Base-by-base conservation (phyloP, 805 yeast genomes). In the Starmerella powellii region DNA sequence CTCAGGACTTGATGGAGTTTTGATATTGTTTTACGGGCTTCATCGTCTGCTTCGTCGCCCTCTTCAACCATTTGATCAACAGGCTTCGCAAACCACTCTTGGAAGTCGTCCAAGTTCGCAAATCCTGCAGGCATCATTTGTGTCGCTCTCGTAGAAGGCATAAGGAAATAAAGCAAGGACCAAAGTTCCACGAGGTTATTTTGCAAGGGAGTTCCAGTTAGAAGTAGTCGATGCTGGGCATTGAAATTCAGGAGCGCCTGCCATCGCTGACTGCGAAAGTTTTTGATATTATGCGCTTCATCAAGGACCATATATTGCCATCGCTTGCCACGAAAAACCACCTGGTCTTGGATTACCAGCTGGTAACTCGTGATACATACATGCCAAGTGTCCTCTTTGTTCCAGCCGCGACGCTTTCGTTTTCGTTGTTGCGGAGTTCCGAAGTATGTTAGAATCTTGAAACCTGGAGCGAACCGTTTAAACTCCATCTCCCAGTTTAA, bases 401-500 rank as follows among this genome's bases (percentile, higher is more conserved):
- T 88, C 99, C 99, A 91, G 2, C 99, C 99, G 50, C 80, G 80
- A 55, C 99, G 76, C 58, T 91, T 91, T 50, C 84, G 91, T 37
- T 87, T 87, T 57, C 99, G 78, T 59, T 91, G 97, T 55, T 84
- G 94, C 0, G 97, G 98, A 13, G 93, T 78, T 0, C 99, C 99
- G 56, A 88, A 91, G 60, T 91, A 91, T 0, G 97, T 91, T 59
- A 91, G 58, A 2, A 91, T 91, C 60, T 93, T 88, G 60, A 91
- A 81, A 0, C 98, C 99, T 0, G 99, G 99, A 1, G 96, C 96
- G 67, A 91, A 91, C 54, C 94, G 75, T 56, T 93, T 91, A 64
- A 91, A 87, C 57, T 91, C 99, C 96, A 93, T 88, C 60, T 91
- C 99, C 99, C 99, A 91, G 57, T 91, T 91, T 41, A 91, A 73